Base-by-base conservation (phyloP, 106 monocot genomes). In the Amphibolis antarctica region DNA sequence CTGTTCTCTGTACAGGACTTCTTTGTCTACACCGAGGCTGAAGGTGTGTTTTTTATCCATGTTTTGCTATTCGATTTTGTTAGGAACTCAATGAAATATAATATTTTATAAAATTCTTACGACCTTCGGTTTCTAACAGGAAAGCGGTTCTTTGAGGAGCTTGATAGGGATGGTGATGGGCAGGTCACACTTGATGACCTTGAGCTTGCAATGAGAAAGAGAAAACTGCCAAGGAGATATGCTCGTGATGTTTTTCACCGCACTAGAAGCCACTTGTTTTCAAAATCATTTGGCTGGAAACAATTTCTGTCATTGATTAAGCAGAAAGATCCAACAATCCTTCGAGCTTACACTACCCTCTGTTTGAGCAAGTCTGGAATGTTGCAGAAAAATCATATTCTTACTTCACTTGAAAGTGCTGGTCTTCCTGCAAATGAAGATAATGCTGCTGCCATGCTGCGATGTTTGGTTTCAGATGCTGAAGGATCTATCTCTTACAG, bases 301-400 rank as follows among this genome's bases (percentile, higher is more conserved):
- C 89, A 89, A 22, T 96, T 96, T 76, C 71, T 89, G 27, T 79
- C 84, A 20, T 80, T 89, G 44, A 96, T 96, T 83, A 89, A 96
- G 74, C 94, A 89, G 71, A 89, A 86, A 66, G 94, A 96, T 52
- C 79, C 94, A 18, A 96, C 89, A 9, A 96, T 96, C 68, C 83
- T 96, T 60, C 74, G 88, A 68, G 89, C 86, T 28, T 96, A 86
- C 63, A 96, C 86, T n/a, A 89, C 83, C 18, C 63, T 96, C 17
- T 96, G 94, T 72, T 78, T 96, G 66, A 89, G 89, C 81, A 96
- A 96, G 69, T 96, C 86, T 74, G 94, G 94, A 42, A 96, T 89
- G 56, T 71, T 96, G 77, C 77, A 96, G 59, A 89, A 84, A 29
- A 89, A 74, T 72, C 94, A 96, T 60, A 84, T 96, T 9, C 70